These are phyloP conservation scores for Harrya chromipes DNA, from an alignment of 768 basidiomycete genomes.

Conservation along the genomic window DNA sequence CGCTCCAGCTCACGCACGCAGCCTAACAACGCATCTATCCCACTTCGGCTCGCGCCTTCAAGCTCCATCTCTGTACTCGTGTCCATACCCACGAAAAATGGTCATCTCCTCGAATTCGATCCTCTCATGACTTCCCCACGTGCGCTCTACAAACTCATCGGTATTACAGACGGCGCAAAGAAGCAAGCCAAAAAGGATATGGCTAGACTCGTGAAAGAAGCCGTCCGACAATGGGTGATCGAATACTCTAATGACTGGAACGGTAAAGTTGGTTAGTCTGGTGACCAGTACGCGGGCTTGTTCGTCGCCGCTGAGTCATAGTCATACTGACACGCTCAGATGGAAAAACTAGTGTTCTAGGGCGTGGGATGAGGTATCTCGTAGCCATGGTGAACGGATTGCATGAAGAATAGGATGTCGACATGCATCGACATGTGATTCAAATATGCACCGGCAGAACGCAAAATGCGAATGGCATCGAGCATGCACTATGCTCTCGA, in stretches of 20 bases:
- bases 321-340: constrained; percentile 12
- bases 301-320: background rate
- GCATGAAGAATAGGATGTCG: too few species aligned
- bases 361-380: too few species aligned
- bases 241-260: constrained; percentile 13
- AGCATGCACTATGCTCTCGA: too few species aligned
- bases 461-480: too few species aligned
- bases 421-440: too few species aligned
- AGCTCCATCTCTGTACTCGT: constrained; percentile 55
- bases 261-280: too few species aligned
- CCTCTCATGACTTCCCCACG: constrained; percentile 71
- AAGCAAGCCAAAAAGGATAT: constrained; percentile 78
- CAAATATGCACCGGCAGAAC: too few species aligned
- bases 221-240: constrained; percentile 76
- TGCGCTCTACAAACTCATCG: constrained; percentile 70
- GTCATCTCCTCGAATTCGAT: too few species aligned
- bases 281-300: constrained; percentile 53
- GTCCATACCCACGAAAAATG: constrained; percentile 77
- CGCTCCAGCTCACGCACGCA: constrained; percentile 53
- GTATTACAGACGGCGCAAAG: constrained; percentile 79
- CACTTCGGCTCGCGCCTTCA: constrained; percentile 2
- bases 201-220: constrained; percentile 64
- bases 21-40: constrained; percentile 1
- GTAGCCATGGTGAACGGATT: too few species aligned
- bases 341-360: constrained; percentile 26